Percentiles rank a stretch among this genome's conserved stretches.
Evolutionary conservation across 257 asterid species (phyloP).

Genomic region (Nicotiana attenuata): DNA sequence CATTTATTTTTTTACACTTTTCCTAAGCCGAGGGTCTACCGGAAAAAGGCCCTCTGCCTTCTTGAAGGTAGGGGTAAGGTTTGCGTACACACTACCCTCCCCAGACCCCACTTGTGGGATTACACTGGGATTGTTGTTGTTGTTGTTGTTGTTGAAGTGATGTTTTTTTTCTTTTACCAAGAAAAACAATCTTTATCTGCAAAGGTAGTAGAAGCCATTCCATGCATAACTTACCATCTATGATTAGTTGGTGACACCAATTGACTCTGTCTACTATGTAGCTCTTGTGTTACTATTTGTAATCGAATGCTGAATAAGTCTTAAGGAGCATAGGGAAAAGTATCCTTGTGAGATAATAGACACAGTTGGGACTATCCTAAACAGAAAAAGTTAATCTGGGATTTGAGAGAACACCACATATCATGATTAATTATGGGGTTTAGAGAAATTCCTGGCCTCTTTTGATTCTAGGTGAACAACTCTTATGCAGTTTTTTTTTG

Average conservation of each 20-base stretch:
- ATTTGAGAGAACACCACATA: not conserved
- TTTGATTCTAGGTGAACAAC: not conserved
- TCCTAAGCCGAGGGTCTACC: too few relatives aligned
- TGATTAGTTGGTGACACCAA: not conserved
- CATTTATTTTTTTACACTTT: too few relatives aligned
- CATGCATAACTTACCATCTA: not conserved
- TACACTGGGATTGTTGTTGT: too few relatives aligned
- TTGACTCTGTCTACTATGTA: not conserved
- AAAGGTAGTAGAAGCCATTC: not conserved
- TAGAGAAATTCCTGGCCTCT: not conserved
- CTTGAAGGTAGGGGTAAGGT: too few relatives aligned
- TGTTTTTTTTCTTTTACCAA: not conserved
- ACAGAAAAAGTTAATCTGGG: not conserved
- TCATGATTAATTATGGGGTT: conserved; percentile 1
- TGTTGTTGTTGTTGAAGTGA: not conserved
- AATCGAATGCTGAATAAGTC: not conserved
- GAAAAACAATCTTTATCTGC: not conserved
- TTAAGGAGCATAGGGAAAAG: not conserved
- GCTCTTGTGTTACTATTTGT: not conserved
- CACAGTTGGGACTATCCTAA: not conserved
- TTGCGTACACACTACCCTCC: too few relatives aligned
- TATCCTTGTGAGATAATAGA: not conserved
- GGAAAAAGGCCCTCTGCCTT: too few relatives aligned
- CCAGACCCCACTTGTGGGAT: too few relatives aligned
- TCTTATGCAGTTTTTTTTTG: not conserved